Base-by-base conservation (phyloP, 140 eudicot genomes). In the Erigeron philadelphicus region DNA sequence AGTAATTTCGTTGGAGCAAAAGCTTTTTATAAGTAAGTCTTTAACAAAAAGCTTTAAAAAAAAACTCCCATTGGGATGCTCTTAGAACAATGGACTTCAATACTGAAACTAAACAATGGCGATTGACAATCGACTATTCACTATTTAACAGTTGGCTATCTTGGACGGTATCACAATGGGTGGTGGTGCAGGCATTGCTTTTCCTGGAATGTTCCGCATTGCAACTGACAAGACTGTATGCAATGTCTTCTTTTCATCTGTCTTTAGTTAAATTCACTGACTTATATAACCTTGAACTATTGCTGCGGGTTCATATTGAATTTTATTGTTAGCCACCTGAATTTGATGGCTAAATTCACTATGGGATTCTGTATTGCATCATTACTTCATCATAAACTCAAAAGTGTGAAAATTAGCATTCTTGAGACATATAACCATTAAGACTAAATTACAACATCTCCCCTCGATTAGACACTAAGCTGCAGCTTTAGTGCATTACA, bases 141-240 rank as follows among this genome's bases (percentile, higher is more conserved):
- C 3, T 48, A 19, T 72, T 78, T 62, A 15, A 54, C 83, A 94
- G 97, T 80, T 89, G 80, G 78, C 95, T 78, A 85, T 94, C 52
- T 59, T 94, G 87, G 87, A 94, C 84, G 99, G 99, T 71, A 72
- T 81, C 42, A 83, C 88, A 31, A 83, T 94, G 95, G 99, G 97
- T 17, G 89, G 84, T 79, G 99, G 99, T 15, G 97, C 99, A 18
- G 97, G 97, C 23, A 72, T 89, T 70, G 83, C 91, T 52, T 59
- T 89, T 68, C 95, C 94, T 40, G 97, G 95, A 75, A 94, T 85
- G 95, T 94, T 85, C 55, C 87, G 95, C 38, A 57, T 94, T 75
- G 97, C 81, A 58, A 87, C 99, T 53, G 95, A 94, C 80, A 94
- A 73, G 72, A 94, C 99, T 42, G 99, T 94, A 84, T 40, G 90